phyloP scores from a whole-genome alignment of 306 rosid genomes.

The Prunus salicina region DNA sequence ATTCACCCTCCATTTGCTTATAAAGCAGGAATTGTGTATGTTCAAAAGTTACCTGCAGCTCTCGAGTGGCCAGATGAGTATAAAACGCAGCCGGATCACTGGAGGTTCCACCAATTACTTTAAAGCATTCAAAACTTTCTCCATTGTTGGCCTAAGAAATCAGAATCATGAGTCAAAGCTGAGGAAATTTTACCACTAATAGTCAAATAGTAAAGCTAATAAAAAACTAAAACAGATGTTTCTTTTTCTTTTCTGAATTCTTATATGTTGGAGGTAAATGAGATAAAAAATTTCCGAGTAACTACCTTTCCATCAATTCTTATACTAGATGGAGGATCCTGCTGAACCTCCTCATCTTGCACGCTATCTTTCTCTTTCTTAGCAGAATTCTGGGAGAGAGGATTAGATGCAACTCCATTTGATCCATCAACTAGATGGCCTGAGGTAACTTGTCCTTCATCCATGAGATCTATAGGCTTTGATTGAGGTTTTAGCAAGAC shows the following conservation, averaged over 20 bases:
- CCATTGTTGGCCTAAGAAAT: conserved; percentile 13
- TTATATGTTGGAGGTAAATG: background rate
- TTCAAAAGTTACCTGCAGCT: conserved; percentile 28
- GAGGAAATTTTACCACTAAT: background rate
- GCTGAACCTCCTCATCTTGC: conserved; percentile 11
- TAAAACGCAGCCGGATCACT: conserved; percentile 3
- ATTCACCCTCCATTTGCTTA: background rate
- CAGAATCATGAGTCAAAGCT: background rate
- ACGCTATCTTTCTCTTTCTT: background rate
- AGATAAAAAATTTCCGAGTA: background rate
- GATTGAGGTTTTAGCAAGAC: conserved; percentile 7
- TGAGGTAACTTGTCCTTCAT: conserved; percentile 1
- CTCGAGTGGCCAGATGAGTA: conserved; percentile 24
- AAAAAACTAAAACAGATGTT: background rate
- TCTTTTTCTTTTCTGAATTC: background rate
- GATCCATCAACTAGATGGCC: background rate
- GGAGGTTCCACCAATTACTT: conserved; percentile 18
- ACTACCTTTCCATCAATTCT: conserved; percentile 17
- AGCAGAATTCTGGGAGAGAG: conserved; percentile 5
- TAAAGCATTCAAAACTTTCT: conserved; percentile 7
- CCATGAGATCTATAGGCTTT: conserved; percentile 17
- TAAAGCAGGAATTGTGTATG: background rate
- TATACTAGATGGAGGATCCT: conserved; percentile 9
- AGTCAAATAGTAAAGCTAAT: background rate
- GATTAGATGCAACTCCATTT: background rate